A percentile compares a stretch with the other conserved stretches of the same genome.
Evolutionary conservation across 169 alveolate species (phyloP).

Genomic region (Plasmodium reichenowi): DNA sequence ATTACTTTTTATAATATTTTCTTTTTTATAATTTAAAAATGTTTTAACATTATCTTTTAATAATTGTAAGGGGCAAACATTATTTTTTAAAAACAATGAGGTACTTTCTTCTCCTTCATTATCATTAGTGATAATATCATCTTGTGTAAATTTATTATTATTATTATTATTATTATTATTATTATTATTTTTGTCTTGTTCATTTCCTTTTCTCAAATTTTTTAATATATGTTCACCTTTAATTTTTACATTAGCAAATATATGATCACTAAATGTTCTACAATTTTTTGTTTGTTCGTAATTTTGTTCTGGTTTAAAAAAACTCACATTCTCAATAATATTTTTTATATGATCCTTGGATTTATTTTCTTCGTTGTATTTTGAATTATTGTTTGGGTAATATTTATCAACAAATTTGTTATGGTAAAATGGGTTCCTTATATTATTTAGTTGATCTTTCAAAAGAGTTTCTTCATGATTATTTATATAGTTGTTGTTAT

Average conservation of each 20-base stretch:
- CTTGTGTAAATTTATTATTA: background rate
- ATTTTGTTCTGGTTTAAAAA: conserved; percentile 46
- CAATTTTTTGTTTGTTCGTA: conserved; percentile 14
- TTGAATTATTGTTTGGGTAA: background rate
- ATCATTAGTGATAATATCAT: conserved; percentile 2
- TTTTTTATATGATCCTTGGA: background rate
- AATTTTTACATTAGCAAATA: conserved; percentile 62
- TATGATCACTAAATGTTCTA: conserved; percentile 57
- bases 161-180: background rate
- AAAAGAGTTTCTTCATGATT: background rate
- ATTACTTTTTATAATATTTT: conserved; percentile 56
- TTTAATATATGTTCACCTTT: background rate
- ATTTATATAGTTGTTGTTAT: too few relatives aligned
- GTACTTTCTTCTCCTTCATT: conserved; percentile 19
- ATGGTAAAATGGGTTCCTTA: too few relatives aligned
- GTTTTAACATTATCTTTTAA: conserved; percentile 56
- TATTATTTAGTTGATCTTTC: too few relatives aligned
- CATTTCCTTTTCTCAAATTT: conserved; percentile 15
- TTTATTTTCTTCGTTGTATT: background rate
- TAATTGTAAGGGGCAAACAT: conserved; percentile 34
- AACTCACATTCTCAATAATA: conserved; percentile 25
- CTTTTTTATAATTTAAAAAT: conserved; percentile 41
- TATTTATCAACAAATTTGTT: background rate
- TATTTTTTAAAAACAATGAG: conserved; percentile 22
- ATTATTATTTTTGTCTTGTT: background rate